A percentile compares a stretch with the other conserved stretches of the same genome.
Evolutionary conservation across 2,329 filamentous ascomycete species (phyloP).

Genomic region (Leptodontidium sp.): DNA sequence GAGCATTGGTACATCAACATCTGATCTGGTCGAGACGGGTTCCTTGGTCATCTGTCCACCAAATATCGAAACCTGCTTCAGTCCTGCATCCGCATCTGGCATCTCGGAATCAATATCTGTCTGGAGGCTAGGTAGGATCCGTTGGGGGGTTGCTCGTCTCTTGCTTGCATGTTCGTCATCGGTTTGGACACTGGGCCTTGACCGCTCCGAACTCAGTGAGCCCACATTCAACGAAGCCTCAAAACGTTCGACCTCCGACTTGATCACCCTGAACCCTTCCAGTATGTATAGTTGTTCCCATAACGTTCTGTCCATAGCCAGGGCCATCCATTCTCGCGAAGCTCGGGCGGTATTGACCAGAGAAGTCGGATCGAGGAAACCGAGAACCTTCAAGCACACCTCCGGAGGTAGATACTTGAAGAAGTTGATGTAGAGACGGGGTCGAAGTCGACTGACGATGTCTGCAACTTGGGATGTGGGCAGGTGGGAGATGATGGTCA

Average conservation of each 20-base stretch:
- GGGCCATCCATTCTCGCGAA: conserved; percentile 81
- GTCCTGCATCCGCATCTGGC: conserved; percentile 48
- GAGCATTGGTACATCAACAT: conserved; percentile 36
- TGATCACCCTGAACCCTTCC: conserved; percentile 85
- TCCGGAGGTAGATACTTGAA: conserved; percentile 86
- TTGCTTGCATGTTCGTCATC: conserved; percentile 62
- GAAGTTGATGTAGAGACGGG: conserved; percentile 92
- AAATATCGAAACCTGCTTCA: conserved; percentile 40
- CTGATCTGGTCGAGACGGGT: conserved; percentile 25
- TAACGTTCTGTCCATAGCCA: conserved; percentile 82
- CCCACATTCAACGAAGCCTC: conserved; percentile 70
- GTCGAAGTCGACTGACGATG: conserved; percentile 81
- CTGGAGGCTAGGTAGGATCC: conserved; percentile 40
- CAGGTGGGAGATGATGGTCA: conserved; percentile 78
- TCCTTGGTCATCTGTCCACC: conserved; percentile 36
- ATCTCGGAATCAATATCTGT: conserved; percentile 59
- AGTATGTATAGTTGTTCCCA: conserved; percentile 85
- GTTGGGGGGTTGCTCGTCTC: conserved; percentile 59
- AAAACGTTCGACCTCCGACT: conserved; percentile 69
- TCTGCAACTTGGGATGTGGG: conserved; percentile 81
- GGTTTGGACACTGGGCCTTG: conserved; percentile 28
- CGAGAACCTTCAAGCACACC: conserved; percentile 88
- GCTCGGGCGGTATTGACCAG: conserved; percentile 81
- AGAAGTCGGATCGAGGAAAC: conserved; percentile 82
- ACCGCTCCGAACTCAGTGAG: conserved; percentile 48